Evolutionary conservation across 257 asterid genomes (phyloP), one percentile per base, ranked within the genome.

Genomic region (Salvia miltiorrhiza): DNA sequence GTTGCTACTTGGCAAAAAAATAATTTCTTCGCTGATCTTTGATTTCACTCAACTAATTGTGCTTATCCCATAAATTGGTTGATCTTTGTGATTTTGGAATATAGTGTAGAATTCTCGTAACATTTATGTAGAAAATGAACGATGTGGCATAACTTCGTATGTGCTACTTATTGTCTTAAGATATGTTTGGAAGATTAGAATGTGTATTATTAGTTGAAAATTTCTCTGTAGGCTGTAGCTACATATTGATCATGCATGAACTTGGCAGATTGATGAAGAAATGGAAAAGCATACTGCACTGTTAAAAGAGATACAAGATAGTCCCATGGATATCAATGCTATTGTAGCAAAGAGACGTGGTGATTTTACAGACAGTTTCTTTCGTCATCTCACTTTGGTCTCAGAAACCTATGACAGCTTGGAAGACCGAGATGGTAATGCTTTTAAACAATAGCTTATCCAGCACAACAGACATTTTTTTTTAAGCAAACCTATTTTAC

Each of bases 261-360:
- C 28, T 37, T 72, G 86, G 82, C 90, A 93, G 97, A 90, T 93
- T 82, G 98, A 93, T 71, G 96, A 88, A 70, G 98, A 90, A 81
- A 90, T 93, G 92, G 95, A 85, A 30, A 81, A 77, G 78, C 92
- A 93, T 77, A 44, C 76, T 52, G 86, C 81, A 35, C 92, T 93
- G 59, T 83, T 90, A n/a, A 85, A 85, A 63, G 95, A 90, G 84
- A 74, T 93, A 73, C 86, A 86, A 82, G 97, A 86, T 63, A 84
- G 61, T 73, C 97, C 98, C 9, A 57, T 76, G 59, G 98, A 93
- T 77, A 72, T 88, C 49, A 93, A 93, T 77, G 94, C 89, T 1
- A 86, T 93, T 76, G 98, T 88, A 57, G 76, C 95, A 9, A 93
- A 83, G 88, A 71, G 93, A 63, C 87, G 97, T 14, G 79, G 82